Percentiles rank a stretch among this genome's conserved stretches.
Conservation (phyloP, 1,284 basidiomycete genomes). For the Moniliella sp. region DNA sequence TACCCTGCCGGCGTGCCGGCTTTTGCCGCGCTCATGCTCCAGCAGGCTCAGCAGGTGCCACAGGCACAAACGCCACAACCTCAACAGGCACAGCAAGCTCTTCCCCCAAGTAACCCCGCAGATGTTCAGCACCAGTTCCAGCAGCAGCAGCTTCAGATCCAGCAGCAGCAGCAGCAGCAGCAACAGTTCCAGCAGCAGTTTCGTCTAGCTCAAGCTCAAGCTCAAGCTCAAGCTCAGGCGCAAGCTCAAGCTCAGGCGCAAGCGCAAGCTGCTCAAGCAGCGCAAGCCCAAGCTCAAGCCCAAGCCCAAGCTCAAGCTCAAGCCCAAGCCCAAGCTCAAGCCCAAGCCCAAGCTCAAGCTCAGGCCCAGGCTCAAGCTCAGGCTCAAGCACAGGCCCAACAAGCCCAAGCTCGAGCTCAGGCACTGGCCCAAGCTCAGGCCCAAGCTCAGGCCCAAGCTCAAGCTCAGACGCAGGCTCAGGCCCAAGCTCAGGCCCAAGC, state of each 20-base stretch:
- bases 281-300: not conserved
- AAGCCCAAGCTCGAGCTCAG: not conserved
- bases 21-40: too few species aligned
- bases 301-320: not conserved
- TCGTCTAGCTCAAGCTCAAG: slow-evolving; percentile 5
- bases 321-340: not conserved
- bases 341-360: not conserved
- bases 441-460: too few species aligned
- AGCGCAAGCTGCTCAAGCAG: not conserved
- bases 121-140: too few species aligned
- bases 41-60: too few species aligned
- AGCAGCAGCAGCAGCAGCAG: not conserved
- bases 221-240: slow-evolving; percentile 3
- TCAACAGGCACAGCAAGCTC: too few species aligned
- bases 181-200: slow-evolving; percentile 6
- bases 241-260: not conserved
- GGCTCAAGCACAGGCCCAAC: not conserved
- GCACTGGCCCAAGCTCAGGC: too few species aligned
- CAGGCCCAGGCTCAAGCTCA: not conserved
- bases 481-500: too few species aligned
- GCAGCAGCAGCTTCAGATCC: not conserved
- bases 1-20: too few species aligned
- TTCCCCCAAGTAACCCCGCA: too few species aligned
- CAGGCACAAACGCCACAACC: too few species aligned
- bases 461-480: too few species aligned